Conservation (phyloP, 257 asterid species). For the Scutellaria galericulata region DNA sequence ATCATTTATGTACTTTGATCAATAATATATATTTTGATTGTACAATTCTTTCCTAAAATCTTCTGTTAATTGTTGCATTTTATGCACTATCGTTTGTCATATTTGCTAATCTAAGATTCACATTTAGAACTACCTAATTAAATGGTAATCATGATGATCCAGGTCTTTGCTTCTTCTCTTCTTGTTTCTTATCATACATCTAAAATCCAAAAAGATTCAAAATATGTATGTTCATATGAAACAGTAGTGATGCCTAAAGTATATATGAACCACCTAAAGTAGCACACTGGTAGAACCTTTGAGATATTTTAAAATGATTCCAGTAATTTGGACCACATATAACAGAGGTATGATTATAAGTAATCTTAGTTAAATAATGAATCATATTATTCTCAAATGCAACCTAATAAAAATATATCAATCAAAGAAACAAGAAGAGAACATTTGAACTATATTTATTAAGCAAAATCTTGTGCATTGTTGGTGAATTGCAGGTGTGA, state of each 20-base stretch:
- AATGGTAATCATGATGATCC: background rate
- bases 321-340: conserved; percentile 14
- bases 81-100: background rate
- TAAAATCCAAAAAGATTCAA: background rate
- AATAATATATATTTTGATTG: background rate
- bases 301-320: background rate
- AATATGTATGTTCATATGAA: background rate
- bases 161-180: background rate
- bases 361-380: background rate
- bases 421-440: background rate
- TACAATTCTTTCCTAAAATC: conserved; percentile 2
- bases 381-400: background rate
- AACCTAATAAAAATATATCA: background rate
- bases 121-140: background rate
- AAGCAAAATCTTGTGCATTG: conserved; percentile 11
- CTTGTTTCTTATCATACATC: background rate
- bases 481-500: conserved; percentile 42
- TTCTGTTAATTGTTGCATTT: background rate
- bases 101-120: background rate
- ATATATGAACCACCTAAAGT: conserved; percentile 1
- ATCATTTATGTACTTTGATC: background rate
- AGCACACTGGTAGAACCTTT: background rate
- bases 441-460: background rate
- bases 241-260: background rate
- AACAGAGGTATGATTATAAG: background rate